Base-by-base conservation (phyloP, 257 asterid species). In the Solanum sejunctum region DNA sequence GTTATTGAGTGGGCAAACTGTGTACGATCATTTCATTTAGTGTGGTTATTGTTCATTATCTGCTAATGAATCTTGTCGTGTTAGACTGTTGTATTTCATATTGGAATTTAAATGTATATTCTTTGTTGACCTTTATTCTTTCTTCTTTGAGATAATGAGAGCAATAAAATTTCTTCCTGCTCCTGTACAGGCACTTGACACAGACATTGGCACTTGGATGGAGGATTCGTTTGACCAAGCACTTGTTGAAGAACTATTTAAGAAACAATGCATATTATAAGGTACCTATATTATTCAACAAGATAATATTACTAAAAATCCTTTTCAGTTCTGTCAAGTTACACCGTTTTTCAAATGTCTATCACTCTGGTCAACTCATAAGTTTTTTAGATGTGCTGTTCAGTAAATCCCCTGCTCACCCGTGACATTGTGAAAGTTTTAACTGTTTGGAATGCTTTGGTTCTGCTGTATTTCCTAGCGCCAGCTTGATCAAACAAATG, bases 221-320 rank as follows among this genome's bases (percentile, higher is more conserved):
- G 99, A 95, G 98, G 85, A 97, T 95, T 88, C 97, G 99, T 80
- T 89, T 97, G 86, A 95, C 99, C 85, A 92, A 92, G 89, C 98
- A 97, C 91, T 88, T 97, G 61, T 92, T 95, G 64, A 93, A 87
- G 86, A 93, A 91, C 87, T 97, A 95, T 91, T 89, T 97, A 81
- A 92, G 94, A 87, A 97, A 89, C 67, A 97, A 94, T 80, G 99
- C 98, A 83, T 97, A 94, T 86, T 97, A 97, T 87, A 95, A 97
- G 98, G 99, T 97, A 89, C 86, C 39, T 79, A 55, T 43, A 82
- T 66, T 43, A 58, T 45, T 15, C 55, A 2, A 51, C n/a, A 28
- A 58, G 64, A 56, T 66, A 16, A 21, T 56, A 60, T 43, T 41
- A 32, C 58, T 11, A 28, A 80, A 80, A 23, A n/a, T 61, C 54